Percentiles rank a stretch among this genome's conserved stretches.
phyloP scores from a whole-genome alignment of 2,329 filamentous ascomycete species.

The Chalara sp. region DNA sequence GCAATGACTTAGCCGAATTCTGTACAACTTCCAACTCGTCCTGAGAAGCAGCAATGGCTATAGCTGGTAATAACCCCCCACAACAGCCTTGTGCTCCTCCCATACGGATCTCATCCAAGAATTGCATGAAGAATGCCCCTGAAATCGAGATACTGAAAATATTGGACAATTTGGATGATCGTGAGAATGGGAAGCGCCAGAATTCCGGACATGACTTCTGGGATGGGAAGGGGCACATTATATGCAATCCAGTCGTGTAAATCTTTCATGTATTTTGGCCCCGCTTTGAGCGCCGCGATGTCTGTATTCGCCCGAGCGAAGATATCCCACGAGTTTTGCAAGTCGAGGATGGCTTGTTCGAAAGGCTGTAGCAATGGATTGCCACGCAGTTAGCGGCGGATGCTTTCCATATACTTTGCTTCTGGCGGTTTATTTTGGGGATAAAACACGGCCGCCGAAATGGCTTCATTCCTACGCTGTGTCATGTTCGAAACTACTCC shows the following conservation, averaged over 20 bases:
- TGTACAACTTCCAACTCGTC: slow-evolving; percentile 6
- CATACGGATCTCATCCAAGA: slow-evolving; percentile 1
- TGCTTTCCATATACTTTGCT: too few species aligned
- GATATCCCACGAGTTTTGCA: background rate
- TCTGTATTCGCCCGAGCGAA: slow-evolving; percentile 18
- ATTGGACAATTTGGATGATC: slow-evolving; percentile 5
- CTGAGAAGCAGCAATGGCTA: slow-evolving; percentile 4
- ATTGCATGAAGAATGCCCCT: slow-evolving; percentile 2
- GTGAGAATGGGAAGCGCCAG: slow-evolving; percentile 1
- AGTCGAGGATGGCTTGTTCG: too few species aligned
- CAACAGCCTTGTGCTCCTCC: slow-evolving; percentile 12
- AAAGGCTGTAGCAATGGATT: too few species aligned
- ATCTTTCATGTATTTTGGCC: background rate
- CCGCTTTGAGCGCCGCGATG: background rate
- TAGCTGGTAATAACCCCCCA: slow-evolving; percentile 7
- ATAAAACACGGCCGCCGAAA: too few species aligned
- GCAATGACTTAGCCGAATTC: slow-evolving; percentile 1
- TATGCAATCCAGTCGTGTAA: slow-evolving; percentile 2
- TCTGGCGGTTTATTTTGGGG: too few species aligned
- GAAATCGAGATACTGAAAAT: slow-evolving; percentile 8
- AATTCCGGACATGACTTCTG: slow-evolving; percentile 3
- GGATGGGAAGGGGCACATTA: background rate
- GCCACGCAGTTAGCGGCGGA: too few species aligned
- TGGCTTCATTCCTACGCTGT: too few species aligned
- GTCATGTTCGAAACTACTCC: too few species aligned